Percentiles rank a stretch among this genome's conserved stretches.
These are phyloP conservation scores for Globisporangium sylvaticum DNA, from an alignment of 352 stramenopile species.

Conservation along the genomic window DNA sequence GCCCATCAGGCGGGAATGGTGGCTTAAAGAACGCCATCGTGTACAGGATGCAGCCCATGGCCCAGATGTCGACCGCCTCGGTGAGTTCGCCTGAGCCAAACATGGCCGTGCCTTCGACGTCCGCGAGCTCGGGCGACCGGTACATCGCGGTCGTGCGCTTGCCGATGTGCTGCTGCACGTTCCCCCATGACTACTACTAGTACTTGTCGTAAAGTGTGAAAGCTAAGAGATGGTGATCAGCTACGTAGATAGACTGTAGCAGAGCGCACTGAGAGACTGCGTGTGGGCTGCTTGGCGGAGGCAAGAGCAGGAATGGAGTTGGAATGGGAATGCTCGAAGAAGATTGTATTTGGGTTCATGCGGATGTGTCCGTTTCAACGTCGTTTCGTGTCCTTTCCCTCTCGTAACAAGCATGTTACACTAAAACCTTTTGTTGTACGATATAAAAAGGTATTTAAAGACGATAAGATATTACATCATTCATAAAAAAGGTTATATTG, in stretches of 20 bases:
- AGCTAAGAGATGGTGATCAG: neutral
- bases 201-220: too few relatives aligned
- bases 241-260: neutral
- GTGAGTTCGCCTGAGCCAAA: constrained; percentile 92
- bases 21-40: constrained; percentile 95
- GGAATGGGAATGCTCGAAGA: neutral
- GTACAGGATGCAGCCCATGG: constrained; percentile 95
- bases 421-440: neutral
- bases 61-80: constrained; percentile 92
- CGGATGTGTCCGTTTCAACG: constrained; percentile 15
- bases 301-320: neutral
- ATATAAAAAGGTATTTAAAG: neutral
- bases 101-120: constrained; percentile 89
- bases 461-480: neutral
- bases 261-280: neutral
- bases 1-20: constrained; percentile 93
- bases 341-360: neutral
- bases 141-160: constrained; percentile 92
- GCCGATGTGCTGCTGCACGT: constrained; percentile 78
- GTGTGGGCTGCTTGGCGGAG: neutral
- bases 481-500: neutral
- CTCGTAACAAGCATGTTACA: neutral
- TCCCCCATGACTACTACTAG: constrained; percentile 68
- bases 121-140: constrained; percentile 94
- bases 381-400: constrained; percentile 22